Conservation (phyloP, 2,329 filamentous ascomycete genomes). For the Colletotrichum higginsianum region DNA sequence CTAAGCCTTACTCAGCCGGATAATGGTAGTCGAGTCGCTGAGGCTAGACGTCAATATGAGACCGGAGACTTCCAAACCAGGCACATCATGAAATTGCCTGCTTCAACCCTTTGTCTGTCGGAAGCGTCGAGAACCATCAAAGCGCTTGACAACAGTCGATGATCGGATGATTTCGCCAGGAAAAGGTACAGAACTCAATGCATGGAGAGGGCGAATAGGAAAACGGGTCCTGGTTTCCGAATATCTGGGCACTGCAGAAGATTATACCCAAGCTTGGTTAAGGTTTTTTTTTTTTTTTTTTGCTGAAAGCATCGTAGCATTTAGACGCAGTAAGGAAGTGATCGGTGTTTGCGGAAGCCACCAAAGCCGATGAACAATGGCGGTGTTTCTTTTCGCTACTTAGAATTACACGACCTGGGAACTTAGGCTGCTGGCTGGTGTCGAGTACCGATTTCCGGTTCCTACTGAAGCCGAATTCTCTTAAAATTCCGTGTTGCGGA, state of each 20-base stretch:
- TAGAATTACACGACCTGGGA: background rate
- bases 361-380: background rate
- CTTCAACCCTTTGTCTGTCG: constrained; percentile 1
- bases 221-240: background rate
- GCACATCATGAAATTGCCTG: constrained; percentile 1
- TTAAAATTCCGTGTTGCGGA: background rate
- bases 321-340: background rate
- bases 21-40: background rate
- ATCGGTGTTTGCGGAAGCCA: background rate
- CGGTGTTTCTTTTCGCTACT: background rate
- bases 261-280: background rate
- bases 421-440: too few species aligned
- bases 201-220: background rate
- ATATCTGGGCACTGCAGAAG: background rate
- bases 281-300: background rate
- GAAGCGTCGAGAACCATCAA: background rate
- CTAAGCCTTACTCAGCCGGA: background rate
- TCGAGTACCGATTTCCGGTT: background rate
- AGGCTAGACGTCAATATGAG: constrained; percentile 13
- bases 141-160: background rate
- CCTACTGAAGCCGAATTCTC: background rate
- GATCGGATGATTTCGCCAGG: background rate
- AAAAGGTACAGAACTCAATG: background rate
- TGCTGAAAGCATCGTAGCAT: background rate
- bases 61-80: background rate